Base-by-base conservation (phyloP, 345 rosid genomes). In the Crucihimalaya himalaica region DNA sequence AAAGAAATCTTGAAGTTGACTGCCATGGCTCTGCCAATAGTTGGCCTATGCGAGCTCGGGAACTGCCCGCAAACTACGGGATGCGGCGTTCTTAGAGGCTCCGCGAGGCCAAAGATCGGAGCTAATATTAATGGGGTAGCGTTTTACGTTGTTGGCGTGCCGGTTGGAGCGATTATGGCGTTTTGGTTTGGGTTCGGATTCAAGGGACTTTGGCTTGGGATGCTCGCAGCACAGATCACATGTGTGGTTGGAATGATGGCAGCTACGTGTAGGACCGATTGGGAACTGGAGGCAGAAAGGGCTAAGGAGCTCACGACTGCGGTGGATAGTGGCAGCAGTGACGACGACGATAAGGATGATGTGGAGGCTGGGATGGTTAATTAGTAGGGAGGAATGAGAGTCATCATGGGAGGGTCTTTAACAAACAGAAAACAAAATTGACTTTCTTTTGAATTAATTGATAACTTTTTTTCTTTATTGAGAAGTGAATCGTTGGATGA, bases 11-110 rank as follows among this genome's bases (percentile, higher is more conserved):
- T 75, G 13, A 8, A 6, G 28, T 11, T 68, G 43, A 75, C 79
- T 43, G 16, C 45, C 23, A 68, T 68, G 63, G 79, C 23, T 42
- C 23, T 75, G 0, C 79, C 79, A 0, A 75, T 75, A 0, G 74
- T 75, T 45, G 79, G 79, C 11, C 70, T 75, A 0, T 75, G 79
- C 51, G 79, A 75, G 74, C 74, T 75, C 1, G 79, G 79, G 19
- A 68, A 75, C 50, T 75, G 74, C 14, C 74, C 79, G 12, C 74
- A 75, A 60, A 75, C 79, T 10, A 68, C 79, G 2, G 79, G 74
- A 1, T 75, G 79, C 14, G 74, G 74, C 0, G 51, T 75, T 23
- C 27, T 75, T 0, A 6, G 79, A 69, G 79, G 79, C 0, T 48
- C 70, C 34, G 79, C 79, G 15, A 75, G 74, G 65, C 79, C 79